phyloP scores from a whole-genome alignment of 1,284 basidiomycete genomes.

The Marasmius fiardii region DNA sequence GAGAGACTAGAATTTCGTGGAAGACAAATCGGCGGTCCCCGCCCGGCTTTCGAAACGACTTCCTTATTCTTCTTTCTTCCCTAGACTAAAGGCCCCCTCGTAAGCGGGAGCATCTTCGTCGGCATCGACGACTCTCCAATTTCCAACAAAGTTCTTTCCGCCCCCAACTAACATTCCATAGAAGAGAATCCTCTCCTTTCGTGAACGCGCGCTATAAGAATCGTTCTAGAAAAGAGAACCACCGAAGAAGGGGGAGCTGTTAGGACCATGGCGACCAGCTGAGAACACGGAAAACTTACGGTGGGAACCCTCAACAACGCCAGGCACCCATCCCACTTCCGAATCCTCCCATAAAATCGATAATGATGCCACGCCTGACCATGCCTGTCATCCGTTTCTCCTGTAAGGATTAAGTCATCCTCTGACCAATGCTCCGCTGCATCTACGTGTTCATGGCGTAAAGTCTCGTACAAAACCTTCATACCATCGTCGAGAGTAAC shows the following conservation, averaged over 20 bases:
- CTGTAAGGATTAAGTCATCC: conserved; percentile 54
- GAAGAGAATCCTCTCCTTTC: conserved; percentile 49
- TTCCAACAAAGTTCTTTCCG: conserved; percentile 60
- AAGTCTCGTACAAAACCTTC: neutral
- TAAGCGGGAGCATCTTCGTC: conserved; percentile 42
- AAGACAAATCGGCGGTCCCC: too few species aligned
- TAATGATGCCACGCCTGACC: conserved; percentile 59
- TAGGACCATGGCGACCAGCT: too few species aligned
- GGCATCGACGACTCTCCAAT: conserved; percentile 48
- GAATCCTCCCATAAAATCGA: conserved; percentile 60
- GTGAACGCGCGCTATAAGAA: conserved; percentile 9
- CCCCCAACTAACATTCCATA: conserved; percentile 65
- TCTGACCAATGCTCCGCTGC: conserved; percentile 19
- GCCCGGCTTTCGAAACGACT: too few species aligned
- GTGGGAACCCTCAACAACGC: conserved; percentile 53
- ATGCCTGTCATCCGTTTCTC: conserved; percentile 56
- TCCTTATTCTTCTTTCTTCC: conserved; percentile 27
- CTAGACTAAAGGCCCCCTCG: conserved; percentile 59
- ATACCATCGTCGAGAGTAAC: neutral
- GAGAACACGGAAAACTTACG: neutral
- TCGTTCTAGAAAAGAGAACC: conserved; percentile 7
- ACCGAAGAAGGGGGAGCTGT: too few species aligned
- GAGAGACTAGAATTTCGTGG: too few species aligned
- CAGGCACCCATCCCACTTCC: conserved; percentile 66
- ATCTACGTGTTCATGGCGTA: neutral